Conservation (phyloP, 2,329 filamentous ascomycete species). For the Pseudocercospora crystallina region DNA sequence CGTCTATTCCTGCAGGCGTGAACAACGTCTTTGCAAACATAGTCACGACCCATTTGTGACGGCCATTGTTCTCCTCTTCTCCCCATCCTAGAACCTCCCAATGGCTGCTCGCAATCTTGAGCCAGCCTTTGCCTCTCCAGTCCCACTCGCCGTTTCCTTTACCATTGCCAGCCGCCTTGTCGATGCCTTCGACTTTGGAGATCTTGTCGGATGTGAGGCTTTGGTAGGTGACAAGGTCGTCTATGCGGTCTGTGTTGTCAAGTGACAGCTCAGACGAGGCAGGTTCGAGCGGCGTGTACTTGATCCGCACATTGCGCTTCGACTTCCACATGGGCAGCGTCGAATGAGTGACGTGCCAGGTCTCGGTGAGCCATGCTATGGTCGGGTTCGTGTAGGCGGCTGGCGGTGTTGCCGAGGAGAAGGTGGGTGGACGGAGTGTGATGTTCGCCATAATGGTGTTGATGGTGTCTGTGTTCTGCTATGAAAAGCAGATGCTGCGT, state of each 20-base stretch:
- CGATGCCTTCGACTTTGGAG: conserved; percentile 65
- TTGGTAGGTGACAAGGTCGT: conserved; percentile 74
- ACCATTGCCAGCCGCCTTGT: conserved; percentile 48
- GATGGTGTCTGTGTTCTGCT: neutral
- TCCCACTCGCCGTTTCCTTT: conserved; percentile 55
- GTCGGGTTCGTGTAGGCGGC: conserved; percentile 47
- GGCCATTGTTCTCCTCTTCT: conserved; percentile 43
- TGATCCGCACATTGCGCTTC: conserved; percentile 77
- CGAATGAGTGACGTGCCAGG: conserved; percentile 73
- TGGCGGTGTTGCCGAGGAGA: conserved; percentile 27
- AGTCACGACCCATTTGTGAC: conserved; percentile 69
- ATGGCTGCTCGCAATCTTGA: conserved; percentile 69
- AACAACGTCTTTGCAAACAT: conserved; percentile 84
- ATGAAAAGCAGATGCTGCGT: neutral
- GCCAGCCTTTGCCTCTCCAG: conserved; percentile 75
- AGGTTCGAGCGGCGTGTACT: conserved; percentile 60
- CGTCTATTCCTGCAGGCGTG: conserved; percentile 76
- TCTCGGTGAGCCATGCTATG: conserved; percentile 62
- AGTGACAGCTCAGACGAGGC: conserved; percentile 33
- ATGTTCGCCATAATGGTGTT: conserved; percentile 22
- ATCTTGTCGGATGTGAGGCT: conserved; percentile 50
- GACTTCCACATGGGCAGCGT: conserved; percentile 78
- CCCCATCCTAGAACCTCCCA: conserved; percentile 84
- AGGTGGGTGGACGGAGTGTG: conserved; percentile 33
- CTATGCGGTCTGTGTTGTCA: conserved; percentile 53